Base-by-base conservation (phyloP, 2,329 filamentous ascomycete species). In the Botryosphaeria agaves region DNA sequence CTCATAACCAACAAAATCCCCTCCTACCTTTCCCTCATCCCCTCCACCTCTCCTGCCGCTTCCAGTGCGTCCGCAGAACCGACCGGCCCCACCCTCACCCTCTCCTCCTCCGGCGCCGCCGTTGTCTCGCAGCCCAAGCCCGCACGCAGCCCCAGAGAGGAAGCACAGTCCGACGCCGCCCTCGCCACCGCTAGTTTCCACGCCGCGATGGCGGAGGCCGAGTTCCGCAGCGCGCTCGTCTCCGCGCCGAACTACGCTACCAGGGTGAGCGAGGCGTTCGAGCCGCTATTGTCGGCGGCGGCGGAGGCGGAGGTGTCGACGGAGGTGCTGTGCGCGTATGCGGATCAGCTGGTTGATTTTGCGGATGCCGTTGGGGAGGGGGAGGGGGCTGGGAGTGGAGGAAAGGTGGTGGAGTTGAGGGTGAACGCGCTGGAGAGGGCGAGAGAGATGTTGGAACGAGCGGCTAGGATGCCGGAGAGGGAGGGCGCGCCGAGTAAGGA, bases 171-270 rank as follows among this genome's bases (percentile, higher is more conserved):
- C 9, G 9, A 23, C 21, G 59, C 66, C 14, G 51, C 56, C 3
- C 53, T 77, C 15, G 62, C 64, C 4, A 55, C 58, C 16, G 70
- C 70, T 5, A 66, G 59, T 29, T 74, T 76, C 45, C 50, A 64
- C 11, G 60, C 61, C 28, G 62, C 64, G 4, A 46, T 74, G 27
- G 61, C 66, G 7, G 69, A 74, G 37, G 56, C 66, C 2, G 58
- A 66, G 29, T 77, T 69, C 44, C 61, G 64, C 21, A 55, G 51
- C 29, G 56, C 57, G 20, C 48, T 55, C 29, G 61, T 64, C 31
- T 59, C 67, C 25, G 42, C 63, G 14, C 45, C 55, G 23, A 64
- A 62, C n/a, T 75, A 75, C 47, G 54, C 63, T n/a, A 41, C 43
- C 17, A 44, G 53, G 2, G 38, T 63, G 7, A 42, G 46, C 9